These are phyloP conservation scores for Clonostachys byssicola DNA, from an alignment of 2,329 filamentous ascomycete species.

Conservation along the genomic window DNA sequence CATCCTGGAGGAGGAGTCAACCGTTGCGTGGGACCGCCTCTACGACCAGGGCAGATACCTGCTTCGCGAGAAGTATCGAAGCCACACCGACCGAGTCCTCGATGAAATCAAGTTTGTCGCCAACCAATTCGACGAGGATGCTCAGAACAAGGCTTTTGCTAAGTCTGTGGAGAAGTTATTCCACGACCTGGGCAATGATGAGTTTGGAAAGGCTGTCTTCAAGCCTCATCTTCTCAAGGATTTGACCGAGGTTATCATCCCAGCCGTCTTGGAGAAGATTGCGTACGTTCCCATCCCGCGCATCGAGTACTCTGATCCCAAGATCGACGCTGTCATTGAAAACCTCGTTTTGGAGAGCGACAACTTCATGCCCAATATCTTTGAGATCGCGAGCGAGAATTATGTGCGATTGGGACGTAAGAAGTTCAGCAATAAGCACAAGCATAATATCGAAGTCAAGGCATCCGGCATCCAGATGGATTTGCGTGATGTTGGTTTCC, in stretches of 20 bases:
- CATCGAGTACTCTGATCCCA: conserved; percentile 84
- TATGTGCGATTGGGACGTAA: conserved; percentile 95
- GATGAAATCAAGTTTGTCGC: conserved; percentile 89
- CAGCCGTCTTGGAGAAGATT: conserved; percentile 75
- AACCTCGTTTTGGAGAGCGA: conserved; percentile 94
- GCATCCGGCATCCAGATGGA: conserved; percentile 92
- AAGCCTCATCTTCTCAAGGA: conserved; percentile 94
- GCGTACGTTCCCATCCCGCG: conserved; percentile 90
- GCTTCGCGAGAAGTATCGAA: conserved; percentile 81
- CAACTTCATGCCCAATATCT: conserved; percentile 90
- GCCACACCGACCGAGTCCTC: conserved; percentile 79
- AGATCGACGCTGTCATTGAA: conserved; percentile 85
- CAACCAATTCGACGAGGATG: conserved; percentile 84
- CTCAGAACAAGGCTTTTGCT: conserved; percentile 79
- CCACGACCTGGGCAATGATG: conserved; percentile 79
- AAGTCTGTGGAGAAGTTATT: conserved; percentile 79
- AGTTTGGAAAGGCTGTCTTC: conserved; percentile 79
- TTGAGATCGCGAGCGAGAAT: conserved; percentile 88
- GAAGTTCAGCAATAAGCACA: conserved; percentile 73
- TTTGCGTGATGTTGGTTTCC: conserved; percentile 84
- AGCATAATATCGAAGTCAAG: conserved; percentile 78
- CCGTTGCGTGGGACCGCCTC: conserved; percentile 75
- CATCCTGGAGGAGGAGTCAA: conserved; percentile 78
- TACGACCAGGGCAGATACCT: conserved; percentile 85
- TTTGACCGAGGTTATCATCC: conserved; percentile 80